Conservation (phyloP, 2,329 filamentous ascomycete species). For the Aspergillus sojae region DNA sequence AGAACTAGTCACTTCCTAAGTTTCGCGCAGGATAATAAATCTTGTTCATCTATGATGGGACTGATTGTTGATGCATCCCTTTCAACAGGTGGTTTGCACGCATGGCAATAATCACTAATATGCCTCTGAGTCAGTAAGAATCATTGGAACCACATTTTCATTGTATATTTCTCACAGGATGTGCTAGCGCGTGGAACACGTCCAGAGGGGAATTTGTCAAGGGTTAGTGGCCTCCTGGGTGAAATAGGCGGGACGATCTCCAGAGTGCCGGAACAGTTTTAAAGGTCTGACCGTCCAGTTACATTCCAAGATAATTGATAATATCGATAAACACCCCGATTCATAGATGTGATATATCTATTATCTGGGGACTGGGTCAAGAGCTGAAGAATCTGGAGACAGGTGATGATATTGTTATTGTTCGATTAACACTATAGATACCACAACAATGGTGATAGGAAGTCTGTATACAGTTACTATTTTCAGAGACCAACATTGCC, state of each 20-base stretch:
- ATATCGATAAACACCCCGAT: constrained; percentile 10
- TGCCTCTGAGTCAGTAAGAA: background rate
- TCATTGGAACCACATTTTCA: background rate
- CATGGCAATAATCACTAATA: constrained; percentile 1
- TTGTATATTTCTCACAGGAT: background rate
- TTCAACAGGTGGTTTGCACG: background rate
- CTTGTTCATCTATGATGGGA: background rate
- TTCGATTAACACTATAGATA: background rate
- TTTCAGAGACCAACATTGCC: background rate
- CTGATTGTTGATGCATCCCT: background rate
- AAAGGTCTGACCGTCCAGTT: constrained; percentile 16
- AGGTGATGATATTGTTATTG: background rate
- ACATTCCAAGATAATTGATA: constrained; percentile 10
- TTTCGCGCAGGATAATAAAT: background rate
- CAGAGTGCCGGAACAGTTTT: constrained; percentile 17
- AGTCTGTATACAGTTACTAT: background rate
- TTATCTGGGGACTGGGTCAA: background rate
- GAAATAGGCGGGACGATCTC: constrained; percentile 20
- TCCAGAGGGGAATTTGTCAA: constrained; percentile 25
- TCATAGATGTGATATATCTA: constrained; percentile 24
- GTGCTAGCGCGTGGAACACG: constrained; percentile 18
- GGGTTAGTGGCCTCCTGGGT: constrained; percentile 11
- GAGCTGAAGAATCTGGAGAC: background rate
- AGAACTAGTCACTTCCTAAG: background rate
- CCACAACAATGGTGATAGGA: background rate